Evolutionary conservation across 108 stramenopile genomes (phyloP).

Genomic region (Discostella pseudostelligera): DNA sequence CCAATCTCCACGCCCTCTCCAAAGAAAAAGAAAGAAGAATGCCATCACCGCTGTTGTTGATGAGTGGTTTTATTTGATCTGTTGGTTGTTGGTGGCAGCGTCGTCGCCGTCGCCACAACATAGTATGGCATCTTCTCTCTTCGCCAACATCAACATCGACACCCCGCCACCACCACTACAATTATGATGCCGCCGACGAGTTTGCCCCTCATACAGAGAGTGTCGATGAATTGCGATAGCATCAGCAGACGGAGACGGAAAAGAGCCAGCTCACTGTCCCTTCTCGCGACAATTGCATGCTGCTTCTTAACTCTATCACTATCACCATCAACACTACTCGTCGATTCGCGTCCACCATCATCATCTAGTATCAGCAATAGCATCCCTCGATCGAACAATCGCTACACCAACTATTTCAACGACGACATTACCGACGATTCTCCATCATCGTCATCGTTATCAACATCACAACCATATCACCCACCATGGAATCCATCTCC

Average conservation of each 20-base stretch:
- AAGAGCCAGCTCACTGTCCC: neutral
- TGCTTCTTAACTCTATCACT: neutral
- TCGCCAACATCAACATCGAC: too few species aligned
- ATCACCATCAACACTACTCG: too few species aligned
- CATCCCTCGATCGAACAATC: constrained; percentile 12
- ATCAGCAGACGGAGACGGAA: neutral
- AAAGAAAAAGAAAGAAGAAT: too few species aligned
- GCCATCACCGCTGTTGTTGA: too few species aligned
- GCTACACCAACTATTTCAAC: neutral
- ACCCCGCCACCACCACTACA: too few species aligned
- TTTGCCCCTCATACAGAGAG: neutral
- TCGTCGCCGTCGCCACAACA: too few species aligned
- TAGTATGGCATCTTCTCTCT: too few species aligned
- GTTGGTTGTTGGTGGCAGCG: too few species aligned
- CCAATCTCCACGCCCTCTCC: too few species aligned
- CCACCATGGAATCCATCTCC: constrained; percentile 50
- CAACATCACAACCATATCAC: neutral
- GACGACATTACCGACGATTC: neutral
- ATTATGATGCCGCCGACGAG: too few species aligned
- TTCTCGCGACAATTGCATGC: neutral
- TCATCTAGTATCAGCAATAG: neutral
- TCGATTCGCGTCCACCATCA: neutral
- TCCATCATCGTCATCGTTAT: neutral
- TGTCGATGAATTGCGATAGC: neutral
- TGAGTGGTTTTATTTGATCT: too few species aligned